phyloP scores from a whole-genome alignment of 2,329 filamentous ascomycete species.

The Peltaster fructicola region DNA sequence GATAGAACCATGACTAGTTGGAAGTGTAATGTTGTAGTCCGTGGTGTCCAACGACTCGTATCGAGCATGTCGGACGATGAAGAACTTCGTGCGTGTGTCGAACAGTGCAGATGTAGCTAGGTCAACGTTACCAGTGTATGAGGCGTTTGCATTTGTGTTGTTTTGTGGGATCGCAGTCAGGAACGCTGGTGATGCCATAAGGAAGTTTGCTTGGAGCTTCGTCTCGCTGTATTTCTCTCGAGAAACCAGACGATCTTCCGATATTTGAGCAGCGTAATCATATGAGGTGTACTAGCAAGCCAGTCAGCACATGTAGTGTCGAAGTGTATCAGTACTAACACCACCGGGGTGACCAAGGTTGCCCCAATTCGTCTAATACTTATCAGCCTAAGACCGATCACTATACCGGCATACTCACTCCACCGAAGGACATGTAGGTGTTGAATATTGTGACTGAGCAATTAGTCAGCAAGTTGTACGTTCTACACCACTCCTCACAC shows the following conservation, averaged over 20 bases:
- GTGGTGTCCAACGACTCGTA: slow-evolving; percentile 42
- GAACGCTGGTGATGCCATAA: slow-evolving; percentile 55
- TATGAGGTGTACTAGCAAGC: slow-evolving; percentile 35
- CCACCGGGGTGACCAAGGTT: slow-evolving; percentile 53
- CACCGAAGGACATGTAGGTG: slow-evolving; percentile 63
- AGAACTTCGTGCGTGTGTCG: slow-evolving; percentile 40
- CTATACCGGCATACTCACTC: too few relatives aligned
- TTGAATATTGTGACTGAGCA: slow-evolving; percentile 46
- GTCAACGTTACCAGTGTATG: slow-evolving; percentile 34
- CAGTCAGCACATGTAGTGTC: slow-evolving; percentile 40
- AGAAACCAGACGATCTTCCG: slow-evolving; percentile 48
- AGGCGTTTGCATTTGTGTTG: slow-evolving; percentile 27
- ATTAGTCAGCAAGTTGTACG: too few relatives aligned
- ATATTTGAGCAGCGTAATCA: slow-evolving; percentile 45
- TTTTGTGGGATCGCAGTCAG: slow-evolving; percentile 40
- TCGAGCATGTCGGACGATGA: slow-evolving; percentile 44
- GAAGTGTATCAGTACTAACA: too few relatives aligned
- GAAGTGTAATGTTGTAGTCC: slow-evolving; percentile 45
- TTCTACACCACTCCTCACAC: too few relatives aligned
- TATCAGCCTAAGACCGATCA: slow-evolving; percentile 33
- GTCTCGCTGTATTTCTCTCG: slow-evolving; percentile 66
- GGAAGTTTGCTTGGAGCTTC: slow-evolving; percentile 59
- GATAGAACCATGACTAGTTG: slow-evolving; percentile 39
- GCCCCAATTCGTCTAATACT: slow-evolving; percentile 15
- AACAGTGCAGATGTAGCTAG: slow-evolving; percentile 45